phyloP scores from a whole-genome alignment of 1,139 yeast genomes.

The Diutina scorzettiae region DNA sequence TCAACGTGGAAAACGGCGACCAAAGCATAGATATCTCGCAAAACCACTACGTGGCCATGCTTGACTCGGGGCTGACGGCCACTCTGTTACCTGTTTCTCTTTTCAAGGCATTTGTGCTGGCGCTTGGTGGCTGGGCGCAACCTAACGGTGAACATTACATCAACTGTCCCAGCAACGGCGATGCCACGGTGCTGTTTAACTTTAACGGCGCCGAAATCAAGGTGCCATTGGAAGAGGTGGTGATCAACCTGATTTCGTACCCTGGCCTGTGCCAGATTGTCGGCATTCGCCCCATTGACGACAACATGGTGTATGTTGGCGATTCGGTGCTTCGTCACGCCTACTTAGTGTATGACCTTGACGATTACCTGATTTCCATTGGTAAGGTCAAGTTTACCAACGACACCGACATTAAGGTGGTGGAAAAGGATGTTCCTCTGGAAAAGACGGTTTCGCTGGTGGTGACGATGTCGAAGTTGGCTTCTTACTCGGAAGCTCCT shows the following conservation, averaged over 20 bases:
- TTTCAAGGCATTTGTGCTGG: constrained; percentile 11
- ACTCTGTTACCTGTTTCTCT: constrained; percentile 16
- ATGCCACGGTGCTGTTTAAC: constrained; percentile 12
- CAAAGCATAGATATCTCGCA: background rate
- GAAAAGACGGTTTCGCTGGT: too few relatives aligned
- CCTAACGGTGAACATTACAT: constrained; percentile 16
- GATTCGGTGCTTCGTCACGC: constrained; percentile 65
- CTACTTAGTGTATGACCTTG: constrained; percentile 70
- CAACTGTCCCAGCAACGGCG: constrained; percentile 14
- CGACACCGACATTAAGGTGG: constrained; percentile 22
- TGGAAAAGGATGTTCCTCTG: background rate
- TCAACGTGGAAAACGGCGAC: background rate
- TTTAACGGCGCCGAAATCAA: constrained; percentile 16
- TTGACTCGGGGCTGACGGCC: constrained; percentile 33
- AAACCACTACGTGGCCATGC: constrained; percentile 9
- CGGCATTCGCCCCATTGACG: background rate
- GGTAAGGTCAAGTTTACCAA: constrained; percentile 46
- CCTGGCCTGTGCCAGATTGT: background rate
- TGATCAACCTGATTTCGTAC: background rate
- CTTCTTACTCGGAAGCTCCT: background rate
- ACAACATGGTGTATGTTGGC: constrained; percentile 27
- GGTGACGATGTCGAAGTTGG: background rate
- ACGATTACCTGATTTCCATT: constrained; percentile 47
- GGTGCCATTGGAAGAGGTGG: constrained; percentile 17
- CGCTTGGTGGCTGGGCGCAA: constrained; percentile 10